Base-by-base conservation (phyloP, 176 grass and related monocot genomes). In the Bothriochloa decipiens region DNA sequence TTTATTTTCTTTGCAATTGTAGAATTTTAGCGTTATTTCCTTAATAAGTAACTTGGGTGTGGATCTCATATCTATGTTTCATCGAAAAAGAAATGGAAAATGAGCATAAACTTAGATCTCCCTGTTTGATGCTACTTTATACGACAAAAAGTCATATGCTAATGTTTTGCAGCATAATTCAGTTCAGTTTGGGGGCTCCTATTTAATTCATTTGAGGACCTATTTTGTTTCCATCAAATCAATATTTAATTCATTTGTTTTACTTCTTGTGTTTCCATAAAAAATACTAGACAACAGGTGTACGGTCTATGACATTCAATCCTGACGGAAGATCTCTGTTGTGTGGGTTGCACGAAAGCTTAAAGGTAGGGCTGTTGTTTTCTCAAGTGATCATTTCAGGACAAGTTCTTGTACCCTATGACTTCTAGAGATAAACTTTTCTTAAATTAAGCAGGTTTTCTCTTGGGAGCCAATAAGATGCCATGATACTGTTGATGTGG, bases 381-480 rank as follows among this genome's bases (percentile, higher is more conserved):
- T 75, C 47, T 84, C 33, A 69, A 65, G 22, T 70, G 71, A 65
- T 23, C 33, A 67, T 58, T 46, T 47, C 57, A 46, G 37, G 52
- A 25, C 25, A 71, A 14, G 12, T 49, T 89, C 58, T 74, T 65
- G 14, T 68, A 65, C 26, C 43, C 75, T 70, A 12, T 76, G 46
- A 57, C 41, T 87, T 79, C 57, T 27, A 83, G 22, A 66, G 68
- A 73, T 89, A 63, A 86, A 63, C 46, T 82, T 74, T 42, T 89
- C 27, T 82, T 70, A 55, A 72, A 45, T 77, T 89, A 77, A 23
- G 41, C 78, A 96, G 97, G 86, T 95, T 89, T 96, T 92, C 79
- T 99, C 93, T 16, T 99, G 97, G 97, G 97, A 96, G 70, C 97
- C 97, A 89, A 89, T 94, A 87, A 94, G 89, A 91, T 92, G 91